phyloP scores from a whole-genome alignment of 2,329 filamentous ascomycete genomes.

The Beauveria pseudobassiana region DNA sequence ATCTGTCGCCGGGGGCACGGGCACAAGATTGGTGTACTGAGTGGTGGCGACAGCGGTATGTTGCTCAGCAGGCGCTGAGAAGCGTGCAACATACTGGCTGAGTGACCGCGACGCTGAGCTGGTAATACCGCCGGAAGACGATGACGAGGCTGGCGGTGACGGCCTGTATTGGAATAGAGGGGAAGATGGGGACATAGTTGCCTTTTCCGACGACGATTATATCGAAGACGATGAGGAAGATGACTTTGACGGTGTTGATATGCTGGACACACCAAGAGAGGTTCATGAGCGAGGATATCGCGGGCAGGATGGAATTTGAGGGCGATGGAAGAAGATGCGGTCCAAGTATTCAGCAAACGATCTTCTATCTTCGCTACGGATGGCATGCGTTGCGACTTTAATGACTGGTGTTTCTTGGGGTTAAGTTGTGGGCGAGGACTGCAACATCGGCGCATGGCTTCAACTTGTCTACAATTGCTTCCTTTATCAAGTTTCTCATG shows the following conservation, averaged over 20 bases:
- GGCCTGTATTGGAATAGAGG: slow-evolving; percentile 51
- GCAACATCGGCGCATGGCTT: slow-evolving; percentile 1
- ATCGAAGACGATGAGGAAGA: slow-evolving; percentile 40
- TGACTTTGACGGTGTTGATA: slow-evolving; percentile 34
- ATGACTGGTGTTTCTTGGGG: background rate
- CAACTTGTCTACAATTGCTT: background rate
- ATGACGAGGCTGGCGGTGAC: slow-evolving; percentile 43
- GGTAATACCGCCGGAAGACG: slow-evolving; percentile 35
- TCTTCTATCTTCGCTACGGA: background rate
- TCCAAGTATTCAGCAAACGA: background rate
- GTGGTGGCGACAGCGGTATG: slow-evolving; percentile 10
- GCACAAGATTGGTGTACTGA: slow-evolving; percentile 5
- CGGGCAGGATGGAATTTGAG: slow-evolving; percentile 55
- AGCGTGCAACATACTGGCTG: slow-evolving; percentile 84
- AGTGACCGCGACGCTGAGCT: slow-evolving; percentile 55
- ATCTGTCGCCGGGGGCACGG: slow-evolving; percentile 21
- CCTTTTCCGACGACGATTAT: slow-evolving; percentile 44
- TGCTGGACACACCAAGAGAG: slow-evolving; percentile 35
- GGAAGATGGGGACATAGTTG: slow-evolving; percentile 49
- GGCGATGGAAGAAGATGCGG: background rate
- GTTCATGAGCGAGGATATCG: slow-evolving; percentile 56
- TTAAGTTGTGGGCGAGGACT: background rate
- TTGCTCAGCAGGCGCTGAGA: slow-evolving; percentile 32
- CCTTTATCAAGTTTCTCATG: background rate
- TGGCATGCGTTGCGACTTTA: background rate